Base-by-base conservation (phyloP, 495 filamentous ascomycete species). In the Pseudomonodictys pantanalensis region DNA sequence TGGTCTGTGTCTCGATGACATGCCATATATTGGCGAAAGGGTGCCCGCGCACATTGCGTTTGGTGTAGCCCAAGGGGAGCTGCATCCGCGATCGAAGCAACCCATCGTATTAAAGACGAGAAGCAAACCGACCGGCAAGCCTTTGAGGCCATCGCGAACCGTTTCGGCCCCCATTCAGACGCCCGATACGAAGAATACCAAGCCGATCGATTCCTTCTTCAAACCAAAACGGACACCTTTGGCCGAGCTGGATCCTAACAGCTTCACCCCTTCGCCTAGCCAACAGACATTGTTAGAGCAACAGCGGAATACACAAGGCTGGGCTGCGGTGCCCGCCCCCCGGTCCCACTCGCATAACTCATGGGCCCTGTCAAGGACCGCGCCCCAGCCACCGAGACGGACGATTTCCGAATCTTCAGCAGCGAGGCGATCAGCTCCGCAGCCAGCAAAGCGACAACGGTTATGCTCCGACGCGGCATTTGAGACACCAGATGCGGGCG, bases 51-150 rank as follows among this genome's bases (percentile, higher is more conserved):
- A 84, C 33, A 71, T 90, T 65, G 91, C 93, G 2, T 74, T 78
- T 60, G 84, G 84, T 3, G 87, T 99, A 54, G 89, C 92, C n/a
- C 69, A 61, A 11, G 93, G 93, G 22, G 88, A 97, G 58, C 72
- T 97, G 25, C 86, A 97, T 70, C 93, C 93, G 15, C 91, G 90
- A 58, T 95, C 90, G 15, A 97, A 96, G 71, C 68, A 85, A 43
- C 57, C 64, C 1, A 58, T 63, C 23, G 45, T 44, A 11, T 53
- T 59, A 22, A 39, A 28, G 28, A 17, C 24, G 20, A 45, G 45
- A 25, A 35, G 45, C 24, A 29, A 61, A 43, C 15, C 59, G 56
- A 26, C 58, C 49, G 29, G 61, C 55, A 61, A 58, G 42, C 58
- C 67, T 8, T 45, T 67, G 10, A 30, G 73, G 30, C 56, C 51